Evolutionary conservation across 83 land plant species (phyloP).

Genomic region (Diphasiastrum complanatum): DNA sequence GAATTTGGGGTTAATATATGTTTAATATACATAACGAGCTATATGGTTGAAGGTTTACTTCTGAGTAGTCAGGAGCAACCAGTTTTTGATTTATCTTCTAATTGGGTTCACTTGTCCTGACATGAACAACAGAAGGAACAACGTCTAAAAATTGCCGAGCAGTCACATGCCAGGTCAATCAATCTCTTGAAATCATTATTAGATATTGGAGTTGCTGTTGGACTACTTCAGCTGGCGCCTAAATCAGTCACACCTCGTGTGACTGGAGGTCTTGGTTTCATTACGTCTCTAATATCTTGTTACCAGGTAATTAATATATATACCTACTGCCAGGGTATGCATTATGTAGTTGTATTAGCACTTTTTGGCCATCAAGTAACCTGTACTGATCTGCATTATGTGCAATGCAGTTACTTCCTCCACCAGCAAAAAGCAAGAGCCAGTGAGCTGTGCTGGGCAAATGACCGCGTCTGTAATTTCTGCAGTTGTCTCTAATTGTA

Average conservation of each 20-base stretch:
- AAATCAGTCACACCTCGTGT: conserved; percentile 22
- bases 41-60: too few relatives aligned
- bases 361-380: too few relatives aligned
- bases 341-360: too few relatives aligned
- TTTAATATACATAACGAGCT: too few relatives aligned
- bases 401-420: too few relatives aligned
- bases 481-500: too few relatives aligned
- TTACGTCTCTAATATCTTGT: conserved; percentile 20
- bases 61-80: not conserved
- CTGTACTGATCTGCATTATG: too few relatives aligned
- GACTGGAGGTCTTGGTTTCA: conserved; percentile 18
- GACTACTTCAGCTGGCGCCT: conserved; percentile 22
- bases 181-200: conserved; percentile 14
- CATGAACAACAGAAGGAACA: conserved; percentile 70
- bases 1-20: too few relatives aligned
- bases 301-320: conserved; percentile 19
- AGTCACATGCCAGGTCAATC: not conserved
- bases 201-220: conserved; percentile 17
- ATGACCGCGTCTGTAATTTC: too few relatives aligned
- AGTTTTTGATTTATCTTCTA: not conserved
- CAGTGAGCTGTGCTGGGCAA: too few relatives aligned
- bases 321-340: too few relatives aligned
- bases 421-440: too few relatives aligned
- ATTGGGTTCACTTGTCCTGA: not conserved
- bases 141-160: conserved; percentile 35